Evolutionary conservation across 192 early-diverging fungal species (phyloP), one percentile per base, ranked within the genome.

Genomic region (Entrophospora sp.): DNA sequence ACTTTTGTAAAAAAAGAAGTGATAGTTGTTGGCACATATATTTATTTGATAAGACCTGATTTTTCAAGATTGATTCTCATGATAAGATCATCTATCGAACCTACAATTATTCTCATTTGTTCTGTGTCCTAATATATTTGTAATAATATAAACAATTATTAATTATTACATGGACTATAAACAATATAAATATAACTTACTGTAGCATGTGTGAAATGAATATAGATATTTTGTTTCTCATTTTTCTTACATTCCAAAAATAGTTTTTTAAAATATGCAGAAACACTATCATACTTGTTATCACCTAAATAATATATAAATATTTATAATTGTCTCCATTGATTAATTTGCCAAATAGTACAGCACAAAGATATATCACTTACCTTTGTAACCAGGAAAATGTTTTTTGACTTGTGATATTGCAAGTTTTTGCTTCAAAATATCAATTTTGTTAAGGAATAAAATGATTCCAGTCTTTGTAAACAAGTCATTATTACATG

Each of bases 51-150:
- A 40, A 80, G 66, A 57, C 78, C 78, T n/a, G 78, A 75, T 36
- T 42, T 75, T 57, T 61, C 65, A 34, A 80, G 78, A 58, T 80
- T 77, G 65, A 77, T 62, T 25, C 78, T 73, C 56, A 77, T 75
- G 3, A 80, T 69, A 58, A 77, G 77, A 40, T 72, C 71, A 67
- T 80, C 77, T 10, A 80, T 73, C 20, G 75, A 73, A 24, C 74
- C 75, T 18, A 80, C 78, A 28, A 80, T 80, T 38, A 80, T 75
- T 25, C 75, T 61, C 78, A 80, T 80, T 52, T 80, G 78, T 62
- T 69, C 77, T 32, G 78, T 80, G 56, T 80, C 78, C 78, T 80
- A 56, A 22, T 16, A 3, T 43, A 18, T 8, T 34, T 37, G 9
- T n/a, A 53, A 42, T 42, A 42, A 20, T 18, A 6, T 35, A 60